Conservation (phyloP, 2,329 filamentous ascomycete species). For the Ophiostoma montium region DNA sequence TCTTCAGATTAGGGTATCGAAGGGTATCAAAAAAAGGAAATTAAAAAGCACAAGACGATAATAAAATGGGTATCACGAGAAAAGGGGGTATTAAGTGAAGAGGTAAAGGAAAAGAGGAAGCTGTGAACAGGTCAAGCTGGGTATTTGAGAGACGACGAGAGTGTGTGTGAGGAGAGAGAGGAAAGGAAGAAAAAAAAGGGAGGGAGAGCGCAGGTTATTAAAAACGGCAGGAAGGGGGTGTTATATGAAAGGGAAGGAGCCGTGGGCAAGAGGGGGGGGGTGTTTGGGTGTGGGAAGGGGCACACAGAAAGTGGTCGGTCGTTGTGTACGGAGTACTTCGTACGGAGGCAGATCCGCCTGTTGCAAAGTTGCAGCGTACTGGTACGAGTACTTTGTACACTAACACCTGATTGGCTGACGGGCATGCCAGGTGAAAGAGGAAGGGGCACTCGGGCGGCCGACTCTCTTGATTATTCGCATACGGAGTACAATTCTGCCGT, state of each 20-base stretch:
- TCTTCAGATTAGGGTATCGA: constrained; percentile 13
- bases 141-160: constrained; percentile 7
- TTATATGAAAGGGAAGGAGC: constrained; percentile 12
- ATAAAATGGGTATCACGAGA: constrained; percentile 21
- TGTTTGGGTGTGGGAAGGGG: neutral
- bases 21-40: constrained; percentile 20
- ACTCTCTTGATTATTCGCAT: neutral
- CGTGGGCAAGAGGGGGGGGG: constrained; percentile 1
- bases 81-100: constrained; percentile 14
- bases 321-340: neutral
- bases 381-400: constrained; percentile 9
- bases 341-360: constrained; percentile 7
- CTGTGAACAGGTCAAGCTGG: constrained; percentile 18
- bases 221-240: constrained; percentile 10
- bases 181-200: constrained; percentile 9
- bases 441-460: constrained; percentile 5
- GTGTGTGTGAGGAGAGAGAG: constrained; percentile 8
- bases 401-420: constrained; percentile 8
- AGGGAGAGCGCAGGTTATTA: constrained; percentile 11
- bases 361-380: constrained; percentile 2
- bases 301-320: constrained; percentile 6
- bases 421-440: constrained; percentile 3
- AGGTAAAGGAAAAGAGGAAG: constrained; percentile 1
- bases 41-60: constrained; percentile 17
- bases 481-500: neutral